phyloP scores from a whole-genome alignment of 805 yeast genomes.

The Zygotorulaspora chibaensis region DNA sequence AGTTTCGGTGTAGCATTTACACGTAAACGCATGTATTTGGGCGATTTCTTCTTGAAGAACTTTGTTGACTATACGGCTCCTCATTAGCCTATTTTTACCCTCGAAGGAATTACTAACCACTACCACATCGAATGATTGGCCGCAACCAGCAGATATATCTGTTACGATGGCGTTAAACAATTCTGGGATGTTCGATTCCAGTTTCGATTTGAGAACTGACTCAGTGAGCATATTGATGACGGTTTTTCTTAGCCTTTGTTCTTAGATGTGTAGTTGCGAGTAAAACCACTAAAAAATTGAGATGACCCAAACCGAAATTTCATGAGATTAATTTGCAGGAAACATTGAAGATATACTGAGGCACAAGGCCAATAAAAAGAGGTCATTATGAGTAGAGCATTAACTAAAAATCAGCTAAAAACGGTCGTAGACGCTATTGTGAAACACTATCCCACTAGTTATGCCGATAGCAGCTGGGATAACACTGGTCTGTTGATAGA shows the following conservation, averaged over 20 bases:
- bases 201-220: constrained; percentile 25
- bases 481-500: constrained; percentile 90
- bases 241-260: background rate
- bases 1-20: constrained; percentile 80
- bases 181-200: constrained; percentile 25
- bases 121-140: constrained; percentile 92
- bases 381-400: constrained; percentile 23
- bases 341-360: background rate
- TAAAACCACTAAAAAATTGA: background rate
- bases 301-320: background rate
- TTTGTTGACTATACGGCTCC: constrained; percentile 82
- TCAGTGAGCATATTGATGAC: constrained; percentile 17
- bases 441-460: constrained; percentile 68
- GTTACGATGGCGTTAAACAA: constrained; percentile 34
- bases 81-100: constrained; percentile 77
- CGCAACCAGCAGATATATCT: constrained; percentile 81
- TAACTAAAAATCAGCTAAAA: constrained; percentile 37
- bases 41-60: constrained; percentile 82
- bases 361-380: background rate
- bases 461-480: constrained; percentile 91
- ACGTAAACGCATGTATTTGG: constrained; percentile 90
- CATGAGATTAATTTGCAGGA: background rate
- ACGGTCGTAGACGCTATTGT: constrained; percentile 53
- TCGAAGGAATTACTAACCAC: constrained; percentile 69
- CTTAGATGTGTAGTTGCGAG: background rate